A percentile compares a stretch with the other conserved stretches of the same genome.
Conservation (phyloP, 176 grass and related monocot species). For the Alloteropsis semialata region DNA sequence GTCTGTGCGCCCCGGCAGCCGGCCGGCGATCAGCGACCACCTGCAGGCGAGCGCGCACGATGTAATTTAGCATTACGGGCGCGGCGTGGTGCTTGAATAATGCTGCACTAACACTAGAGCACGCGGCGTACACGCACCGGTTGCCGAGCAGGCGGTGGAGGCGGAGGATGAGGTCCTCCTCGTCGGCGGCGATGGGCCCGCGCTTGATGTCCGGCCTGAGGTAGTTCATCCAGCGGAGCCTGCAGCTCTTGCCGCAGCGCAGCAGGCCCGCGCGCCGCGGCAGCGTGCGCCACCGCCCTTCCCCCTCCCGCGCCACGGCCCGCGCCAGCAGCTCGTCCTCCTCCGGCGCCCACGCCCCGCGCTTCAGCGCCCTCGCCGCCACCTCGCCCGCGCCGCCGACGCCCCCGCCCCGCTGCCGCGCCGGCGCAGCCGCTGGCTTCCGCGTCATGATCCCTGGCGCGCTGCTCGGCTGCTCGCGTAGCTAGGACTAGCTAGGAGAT, state of each 20-base stretch:
- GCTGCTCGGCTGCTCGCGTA: not conserved
- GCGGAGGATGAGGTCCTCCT: slow-evolving; percentile 93
- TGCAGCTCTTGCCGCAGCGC: slow-evolving; percentile 74
- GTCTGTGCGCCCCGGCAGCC: slow-evolving; percentile 77
- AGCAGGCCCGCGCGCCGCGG: slow-evolving; percentile 67
- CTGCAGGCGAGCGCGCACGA: slow-evolving; percentile 13
- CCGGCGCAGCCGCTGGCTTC: not conserved
- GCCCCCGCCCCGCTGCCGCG: not conserved
- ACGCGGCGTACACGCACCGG: slow-evolving; percentile 29
- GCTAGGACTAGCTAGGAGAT: not conserved
- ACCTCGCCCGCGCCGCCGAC: not conserved
- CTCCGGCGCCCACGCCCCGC: slow-evolving; percentile 78
- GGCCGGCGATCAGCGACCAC: slow-evolving; percentile 79
- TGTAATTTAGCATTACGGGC: not conserved
- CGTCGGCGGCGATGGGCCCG: slow-evolving; percentile 67
- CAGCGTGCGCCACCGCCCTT: slow-evolving; percentile 75
- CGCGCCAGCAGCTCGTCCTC: slow-evolving; percentile 75
- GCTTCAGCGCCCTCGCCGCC: slow-evolving; percentile 41
- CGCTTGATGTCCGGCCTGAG: slow-evolving; percentile 72
- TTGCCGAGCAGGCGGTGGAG: slow-evolving; percentile 94
- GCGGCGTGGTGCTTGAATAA: too few relatives aligned
- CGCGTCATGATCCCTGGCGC: not conserved
- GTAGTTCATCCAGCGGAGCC: slow-evolving; percentile 93
- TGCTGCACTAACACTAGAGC: not conserved
- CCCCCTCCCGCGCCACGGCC: slow-evolving; percentile 61